A percentile compares a stretch with the other conserved stretches of the same genome.
These are phyloP conservation scores for Leccinum variicolor DNA, from an alignment of 768 basidiomycete species.

Conservation along the genomic window DNA sequence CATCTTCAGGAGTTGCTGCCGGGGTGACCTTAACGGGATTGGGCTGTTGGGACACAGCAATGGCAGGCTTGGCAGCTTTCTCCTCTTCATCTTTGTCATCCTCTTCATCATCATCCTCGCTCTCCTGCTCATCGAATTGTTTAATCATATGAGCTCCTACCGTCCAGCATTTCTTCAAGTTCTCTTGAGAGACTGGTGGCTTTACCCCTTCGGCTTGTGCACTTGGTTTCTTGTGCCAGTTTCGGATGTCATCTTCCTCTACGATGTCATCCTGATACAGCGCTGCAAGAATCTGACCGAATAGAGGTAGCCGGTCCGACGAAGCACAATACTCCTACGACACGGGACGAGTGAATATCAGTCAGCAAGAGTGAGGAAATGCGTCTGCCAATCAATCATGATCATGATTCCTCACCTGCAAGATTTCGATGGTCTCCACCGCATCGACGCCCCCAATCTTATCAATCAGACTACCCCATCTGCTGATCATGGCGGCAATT, in stretches of 20 bases:
- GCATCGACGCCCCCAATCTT: conserved; percentile 81
- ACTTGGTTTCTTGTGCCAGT: conserved; percentile 66
- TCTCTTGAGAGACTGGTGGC: conserved; percentile 43
- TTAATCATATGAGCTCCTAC: conserved; percentile 74
- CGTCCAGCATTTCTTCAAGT: conserved; percentile 64
- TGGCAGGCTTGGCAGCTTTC: conserved; percentile 5
- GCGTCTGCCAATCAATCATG: not conserved
- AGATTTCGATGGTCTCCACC: conserved; percentile 70
- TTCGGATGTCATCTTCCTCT: conserved; percentile 85
- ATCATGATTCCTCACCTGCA: conserved; percentile 55
- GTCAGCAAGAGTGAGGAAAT: not conserved
- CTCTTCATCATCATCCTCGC: conserved; percentile 30
- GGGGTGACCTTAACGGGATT: not conserved
- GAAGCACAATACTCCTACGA: conserved; percentile 60
- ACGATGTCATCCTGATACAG: conserved; percentile 92
- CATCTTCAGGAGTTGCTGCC: not conserved
- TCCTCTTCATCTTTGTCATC: conserved; percentile 15
- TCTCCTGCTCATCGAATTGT: conserved; percentile 79
- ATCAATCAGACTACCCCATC: conserved; percentile 84
- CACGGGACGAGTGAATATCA: not conserved
- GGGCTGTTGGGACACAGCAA: not conserved
- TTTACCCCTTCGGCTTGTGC: conserved; percentile 52
- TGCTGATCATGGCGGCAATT: conserved; percentile 56
- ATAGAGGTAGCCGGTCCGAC: conserved; percentile 64
- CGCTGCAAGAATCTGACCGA: conserved; percentile 81